Conservation (phyloP, 176 grass and related monocot genomes). For the Triticum timopheevii region DNA sequence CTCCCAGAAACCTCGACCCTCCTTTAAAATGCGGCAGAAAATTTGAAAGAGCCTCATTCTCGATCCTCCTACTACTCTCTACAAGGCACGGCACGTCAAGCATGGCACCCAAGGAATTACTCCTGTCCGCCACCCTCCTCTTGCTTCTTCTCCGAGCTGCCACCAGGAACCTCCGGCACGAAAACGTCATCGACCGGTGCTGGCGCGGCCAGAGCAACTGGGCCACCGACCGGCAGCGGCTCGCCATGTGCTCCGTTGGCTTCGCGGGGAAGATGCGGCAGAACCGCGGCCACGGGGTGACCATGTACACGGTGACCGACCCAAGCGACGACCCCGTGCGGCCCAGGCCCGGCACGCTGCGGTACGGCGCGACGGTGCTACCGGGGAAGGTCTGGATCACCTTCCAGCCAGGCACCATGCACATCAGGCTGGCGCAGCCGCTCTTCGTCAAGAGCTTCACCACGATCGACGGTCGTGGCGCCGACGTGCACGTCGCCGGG, state of each 20-base stretch:
- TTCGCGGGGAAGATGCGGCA: conserved; percentile 72
- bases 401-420: conserved; percentile 48
- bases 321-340: conserved; percentile 58
- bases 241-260: conserved; percentile 68
- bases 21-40: not conserved
- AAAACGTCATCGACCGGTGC: conserved; percentile 70
- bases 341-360: conserved; percentile 58
- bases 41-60: not conserved
- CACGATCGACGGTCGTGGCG: conserved; percentile 77
- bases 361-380: conserved; percentile 75
- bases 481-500: conserved; percentile 61
- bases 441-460: conserved; percentile 83
- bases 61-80: not conserved
- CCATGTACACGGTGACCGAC: conserved; percentile 63
- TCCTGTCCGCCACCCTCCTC: not conserved
- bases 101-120: not conserved
- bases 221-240: conserved; percentile 53
- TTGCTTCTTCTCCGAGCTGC: not conserved
- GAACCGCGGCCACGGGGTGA: conserved; percentile 49
- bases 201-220: conserved; percentile 63
- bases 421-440: conserved; percentile 63
- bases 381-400: conserved; percentile 84
- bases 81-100: not conserved
- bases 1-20: not conserved
- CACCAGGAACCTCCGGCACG: not conserved